Evolutionary conservation across 345 rosid species (phyloP).

Genomic region (Eucalyptus polyanthemos): DNA sequence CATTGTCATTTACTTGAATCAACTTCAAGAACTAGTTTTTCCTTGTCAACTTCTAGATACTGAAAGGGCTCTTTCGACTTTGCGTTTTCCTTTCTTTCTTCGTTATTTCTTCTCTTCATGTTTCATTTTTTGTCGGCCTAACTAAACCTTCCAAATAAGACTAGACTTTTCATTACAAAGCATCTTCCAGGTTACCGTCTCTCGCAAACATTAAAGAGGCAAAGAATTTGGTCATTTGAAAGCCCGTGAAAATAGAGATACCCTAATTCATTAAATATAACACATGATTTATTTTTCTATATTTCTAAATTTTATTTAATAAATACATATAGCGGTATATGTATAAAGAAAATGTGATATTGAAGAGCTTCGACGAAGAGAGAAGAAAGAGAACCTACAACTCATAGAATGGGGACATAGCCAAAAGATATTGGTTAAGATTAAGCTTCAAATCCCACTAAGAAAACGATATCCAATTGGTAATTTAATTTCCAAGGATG

Average conservation of each 20-base stretch:
- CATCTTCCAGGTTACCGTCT: background rate
- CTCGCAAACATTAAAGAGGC: no score
- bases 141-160: background rate
- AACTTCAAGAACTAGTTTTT: background rate
- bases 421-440: background rate
- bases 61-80: background rate
- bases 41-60: background rate
- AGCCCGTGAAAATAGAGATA: background rate
- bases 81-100: background rate
- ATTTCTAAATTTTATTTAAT: background rate
- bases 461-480: background rate
- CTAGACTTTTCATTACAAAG: background rate
- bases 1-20: background rate
- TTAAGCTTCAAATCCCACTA: background rate
- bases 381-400: background rate
- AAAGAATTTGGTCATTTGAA: no score
- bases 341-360: no score
- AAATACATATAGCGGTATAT: background rate
- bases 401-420: background rate
- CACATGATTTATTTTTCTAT: background rate
- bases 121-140: background rate
- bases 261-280: background rate
- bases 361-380: background rate
- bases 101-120: background rate
- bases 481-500: background rate